Percentiles rank a stretch among this genome's conserved stretches.
These are phyloP conservation scores for Bertia moriformis DNA, from an alignment of 2,329 filamentous ascomycete genomes.

Conservation along the genomic window DNA sequence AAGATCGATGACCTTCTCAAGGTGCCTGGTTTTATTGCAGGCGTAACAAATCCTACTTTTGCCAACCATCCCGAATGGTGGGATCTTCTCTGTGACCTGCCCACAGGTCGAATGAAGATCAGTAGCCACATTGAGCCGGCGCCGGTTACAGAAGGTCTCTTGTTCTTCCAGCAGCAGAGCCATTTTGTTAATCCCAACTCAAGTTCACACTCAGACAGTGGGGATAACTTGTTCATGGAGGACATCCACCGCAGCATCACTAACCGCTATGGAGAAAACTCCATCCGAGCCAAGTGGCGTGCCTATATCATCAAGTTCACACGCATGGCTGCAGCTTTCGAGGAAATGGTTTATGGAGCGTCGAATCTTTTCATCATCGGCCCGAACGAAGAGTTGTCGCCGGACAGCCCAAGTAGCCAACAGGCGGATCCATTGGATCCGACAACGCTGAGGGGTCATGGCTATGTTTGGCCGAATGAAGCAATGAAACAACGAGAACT, in stretches of 20 bases:
- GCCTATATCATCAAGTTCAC: conserved; percentile 93
- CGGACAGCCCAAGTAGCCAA: background rate
- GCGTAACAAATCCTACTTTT: conserved; percentile 93
- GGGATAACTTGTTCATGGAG: conserved; percentile 78
- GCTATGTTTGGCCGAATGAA: conserved; percentile 89
- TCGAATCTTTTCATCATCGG: conserved; percentile 76
- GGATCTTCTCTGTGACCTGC: conserved; percentile 88
- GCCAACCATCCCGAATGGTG: conserved; percentile 94
- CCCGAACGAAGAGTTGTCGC: conserved; percentile 43
- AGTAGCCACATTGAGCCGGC: conserved; percentile 74
- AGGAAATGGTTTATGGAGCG: conserved; percentile 87
- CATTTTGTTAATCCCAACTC: conserved; percentile 8
- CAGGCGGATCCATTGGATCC: conserved; percentile 17
- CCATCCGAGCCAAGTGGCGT: conserved; percentile 81
- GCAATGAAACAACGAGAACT: conserved; percentile 68
- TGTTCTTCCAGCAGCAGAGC: conserved; percentile 77
- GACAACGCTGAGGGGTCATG: conserved; percentile 61
- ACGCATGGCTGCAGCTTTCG: conserved; percentile 80
- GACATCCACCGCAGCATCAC: conserved; percentile 72
- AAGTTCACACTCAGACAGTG: conserved; percentile 47
- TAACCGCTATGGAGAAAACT: conserved; percentile 75
- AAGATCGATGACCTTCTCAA: conserved; percentile 94
- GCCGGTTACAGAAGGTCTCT: conserved; percentile 66
- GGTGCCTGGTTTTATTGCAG: conserved; percentile 92
- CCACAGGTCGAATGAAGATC: conserved; percentile 86